Percentiles rank a stretch among this genome's conserved stretches.
Conservation (phyloP, 2,329 filamentous ascomycete species). For the Periconia digitata region DNA sequence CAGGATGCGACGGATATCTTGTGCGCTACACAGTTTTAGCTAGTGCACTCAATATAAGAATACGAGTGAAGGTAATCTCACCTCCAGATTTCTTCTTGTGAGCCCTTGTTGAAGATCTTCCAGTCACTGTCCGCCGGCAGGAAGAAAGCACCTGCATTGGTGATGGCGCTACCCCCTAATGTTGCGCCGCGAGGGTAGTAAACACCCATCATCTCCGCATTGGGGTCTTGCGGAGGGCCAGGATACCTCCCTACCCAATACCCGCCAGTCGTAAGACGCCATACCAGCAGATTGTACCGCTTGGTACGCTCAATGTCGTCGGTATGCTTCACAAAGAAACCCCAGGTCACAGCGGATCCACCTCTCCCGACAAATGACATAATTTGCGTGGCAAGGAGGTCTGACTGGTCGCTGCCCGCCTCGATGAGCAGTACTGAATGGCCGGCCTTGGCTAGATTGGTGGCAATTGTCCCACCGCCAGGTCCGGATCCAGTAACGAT, state of each 20-base stretch:
- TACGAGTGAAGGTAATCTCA: too few species aligned
- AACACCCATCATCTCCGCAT: constrained; percentile 29
- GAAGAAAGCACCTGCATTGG: constrained; percentile 18
- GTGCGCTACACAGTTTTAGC: constrained; percentile 6
- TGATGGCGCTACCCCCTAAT: constrained; percentile 18
- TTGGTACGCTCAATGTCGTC: constrained; percentile 53
- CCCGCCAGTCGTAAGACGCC: constrained; percentile 17
- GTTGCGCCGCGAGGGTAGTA: constrained; percentile 21
- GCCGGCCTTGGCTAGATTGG: constrained; percentile 58
- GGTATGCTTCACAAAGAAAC: constrained; percentile 63
- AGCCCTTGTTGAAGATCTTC: constrained; percentile 19
- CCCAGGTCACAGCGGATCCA: constrained; percentile 51
- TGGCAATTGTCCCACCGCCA: constrained; percentile 34
- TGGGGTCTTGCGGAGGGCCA: constrained; percentile 9
- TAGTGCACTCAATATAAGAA: too few species aligned
- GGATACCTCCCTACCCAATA: constrained; percentile 21
- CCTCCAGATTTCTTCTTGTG: constrained; percentile 9
- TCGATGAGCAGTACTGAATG: constrained; percentile 60
- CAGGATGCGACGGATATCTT: constrained; percentile 19
- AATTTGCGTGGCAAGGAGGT: constrained; percentile 50
- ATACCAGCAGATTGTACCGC: constrained; percentile 42
- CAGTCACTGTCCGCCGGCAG: constrained; percentile 22
- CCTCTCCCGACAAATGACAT: constrained; percentile 48
- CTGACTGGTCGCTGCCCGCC: constrained; percentile 54
- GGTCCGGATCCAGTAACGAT: constrained; percentile 57